These are phyloP conservation scores for Tylopilus orsonianus DNA, from an alignment of 1,284 basidiomycete species.

Conservation along the genomic window DNA sequence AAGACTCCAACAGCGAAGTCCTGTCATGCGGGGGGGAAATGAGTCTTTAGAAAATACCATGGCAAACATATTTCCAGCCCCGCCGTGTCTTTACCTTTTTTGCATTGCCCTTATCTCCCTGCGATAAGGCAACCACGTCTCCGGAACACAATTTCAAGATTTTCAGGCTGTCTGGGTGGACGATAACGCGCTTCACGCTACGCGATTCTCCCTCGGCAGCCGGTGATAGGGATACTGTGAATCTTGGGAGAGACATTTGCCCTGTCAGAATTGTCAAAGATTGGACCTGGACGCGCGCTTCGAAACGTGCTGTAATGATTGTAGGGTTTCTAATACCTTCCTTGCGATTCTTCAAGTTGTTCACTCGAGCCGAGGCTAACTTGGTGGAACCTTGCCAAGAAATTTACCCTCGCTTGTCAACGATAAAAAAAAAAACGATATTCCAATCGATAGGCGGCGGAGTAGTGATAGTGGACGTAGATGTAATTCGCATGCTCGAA, in stretches of 20 bases:
- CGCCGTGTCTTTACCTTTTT: slow-evolving; percentile 37
- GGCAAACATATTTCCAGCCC: slow-evolving; percentile 13
- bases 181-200: slow-evolving; percentile 59
- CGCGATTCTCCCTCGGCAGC: slow-evolving; percentile 45
- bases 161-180: slow-evolving; percentile 68
- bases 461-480: slow-evolving; percentile 6
- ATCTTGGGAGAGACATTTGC: slow-evolving; percentile 42
- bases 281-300: slow-evolving; percentile 1
- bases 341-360: neutral
- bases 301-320: neutral
- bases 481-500: slow-evolving; percentile 11
- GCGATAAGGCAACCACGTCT: slow-evolving; percentile 62
- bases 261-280: neutral
- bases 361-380: slow-evolving; percentile 2
- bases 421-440: neutral
- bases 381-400: slow-evolving; percentile 7
- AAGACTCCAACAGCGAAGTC: slow-evolving; percentile 62
- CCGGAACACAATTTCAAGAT: slow-evolving; percentile 64
- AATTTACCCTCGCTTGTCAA: slow-evolving; percentile 1
- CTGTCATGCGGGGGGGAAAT: slow-evolving; percentile 36
- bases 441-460: slow-evolving; percentile 7
- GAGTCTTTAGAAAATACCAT: slow-evolving; percentile 14
- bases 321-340: neutral
- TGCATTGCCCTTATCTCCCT: slow-evolving; percentile 34
- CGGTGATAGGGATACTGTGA: slow-evolving; percentile 43